A percentile compares a stretch with the other conserved stretches of the same genome.
Conservation (phyloP, 805 yeast genomes). For the Metschnikowia corniflorae region DNA sequence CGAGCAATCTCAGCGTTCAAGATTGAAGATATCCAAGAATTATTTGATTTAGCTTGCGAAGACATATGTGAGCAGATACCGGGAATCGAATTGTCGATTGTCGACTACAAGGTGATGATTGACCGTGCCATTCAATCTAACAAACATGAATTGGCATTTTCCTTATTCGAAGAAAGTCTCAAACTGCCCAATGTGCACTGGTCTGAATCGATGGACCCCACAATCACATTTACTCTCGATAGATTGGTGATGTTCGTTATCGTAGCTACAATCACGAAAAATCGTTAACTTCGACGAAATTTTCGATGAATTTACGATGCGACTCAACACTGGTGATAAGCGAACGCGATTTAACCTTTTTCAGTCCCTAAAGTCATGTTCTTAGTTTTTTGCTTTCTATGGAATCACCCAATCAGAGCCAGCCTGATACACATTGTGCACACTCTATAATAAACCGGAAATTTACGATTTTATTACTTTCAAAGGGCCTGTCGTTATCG, state of each 20-base stretch:
- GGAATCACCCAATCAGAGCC: no score
- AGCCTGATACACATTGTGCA: no score
- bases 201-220: conserved; percentile 14
- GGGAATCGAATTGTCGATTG: conserved; percentile 2
- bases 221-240: conserved; percentile 31
- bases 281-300: no score
- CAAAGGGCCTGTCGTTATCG: no score
- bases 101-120: conserved; percentile 22
- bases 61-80: conserved; percentile 3
- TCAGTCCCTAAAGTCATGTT: no score
- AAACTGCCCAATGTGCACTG: conserved; percentile 9
- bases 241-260: conserved; percentile 45
- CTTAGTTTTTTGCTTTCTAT: no score
- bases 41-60: conserved; percentile 2
- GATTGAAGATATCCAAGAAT: neutral
- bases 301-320: no score
- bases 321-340: no score
- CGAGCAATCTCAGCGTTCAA: conserved; percentile 2
- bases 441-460: no score
- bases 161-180: conserved; percentile 33
- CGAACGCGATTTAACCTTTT: no score
- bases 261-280: no score
- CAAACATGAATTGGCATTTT: conserved; percentile 23
- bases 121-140: conserved; percentile 24
- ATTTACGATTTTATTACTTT: no score